phyloP scores from a whole-genome alignment of 148 eudicot species.

The Arctostaphylos glauca region DNA sequence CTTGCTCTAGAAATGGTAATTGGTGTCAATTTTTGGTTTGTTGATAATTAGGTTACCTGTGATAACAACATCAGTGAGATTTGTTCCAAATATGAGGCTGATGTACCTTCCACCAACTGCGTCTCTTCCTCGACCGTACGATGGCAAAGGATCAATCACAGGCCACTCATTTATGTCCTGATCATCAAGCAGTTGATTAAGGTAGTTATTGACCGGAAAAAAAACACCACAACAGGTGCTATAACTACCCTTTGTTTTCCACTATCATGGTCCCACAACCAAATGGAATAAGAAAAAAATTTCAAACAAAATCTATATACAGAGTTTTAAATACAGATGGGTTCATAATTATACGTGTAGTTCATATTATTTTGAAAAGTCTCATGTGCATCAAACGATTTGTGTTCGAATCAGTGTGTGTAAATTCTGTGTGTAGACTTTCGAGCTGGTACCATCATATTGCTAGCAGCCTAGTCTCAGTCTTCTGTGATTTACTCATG shows the following conservation, averaged over 20 bases:
- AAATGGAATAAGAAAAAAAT: no score
- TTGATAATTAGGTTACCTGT: slow-evolving; percentile 49
- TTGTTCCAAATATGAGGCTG: slow-evolving; percentile 73
- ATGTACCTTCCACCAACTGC: slow-evolving; percentile 64
- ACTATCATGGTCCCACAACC: no score
- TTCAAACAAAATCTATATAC: no score
- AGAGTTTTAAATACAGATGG: no score
- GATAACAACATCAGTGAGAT: slow-evolving; percentile 80
- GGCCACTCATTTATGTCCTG: slow-evolving; percentile 65
- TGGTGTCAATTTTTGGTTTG: neutral
- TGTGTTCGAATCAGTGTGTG: no score
- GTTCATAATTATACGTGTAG: no score
- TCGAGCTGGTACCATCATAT: no score
- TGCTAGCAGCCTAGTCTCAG: no score
- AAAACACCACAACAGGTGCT: neutral
- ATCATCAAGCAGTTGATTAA: neutral
- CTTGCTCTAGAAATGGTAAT: neutral
- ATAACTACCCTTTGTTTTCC: neutral
- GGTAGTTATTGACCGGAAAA: neutral
- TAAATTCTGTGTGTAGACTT: no score
- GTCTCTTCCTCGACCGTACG: slow-evolving; percentile 89
- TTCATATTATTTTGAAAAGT: no score
- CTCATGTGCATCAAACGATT: no score
- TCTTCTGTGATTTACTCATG: no score
- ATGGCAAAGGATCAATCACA: slow-evolving; percentile 71